Conservation (phyloP, 129 eudicot species). For the Cynara cardunculus region DNA sequence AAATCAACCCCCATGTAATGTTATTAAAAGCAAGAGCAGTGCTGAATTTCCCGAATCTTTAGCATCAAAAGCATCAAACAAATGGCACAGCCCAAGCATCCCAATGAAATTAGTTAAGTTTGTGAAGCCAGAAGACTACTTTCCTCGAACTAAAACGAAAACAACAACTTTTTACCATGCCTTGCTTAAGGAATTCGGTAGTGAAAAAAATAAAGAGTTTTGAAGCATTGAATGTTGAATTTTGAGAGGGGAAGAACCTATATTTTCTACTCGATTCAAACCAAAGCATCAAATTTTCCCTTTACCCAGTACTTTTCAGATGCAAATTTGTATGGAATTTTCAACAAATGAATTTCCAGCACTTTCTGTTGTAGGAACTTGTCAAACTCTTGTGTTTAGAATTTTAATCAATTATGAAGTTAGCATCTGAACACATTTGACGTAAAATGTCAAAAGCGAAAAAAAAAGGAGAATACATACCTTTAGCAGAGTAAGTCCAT, state of each 20-base stretch:
- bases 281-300: not conserved
- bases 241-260: not conserved
- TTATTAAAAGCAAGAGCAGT: not conserved
- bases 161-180: not conserved
- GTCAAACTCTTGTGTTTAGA: not conserved
- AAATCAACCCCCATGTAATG: not conserved
- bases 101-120: not conserved
- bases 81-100: not conserved
- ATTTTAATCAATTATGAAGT: not conserved
- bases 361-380: no score
- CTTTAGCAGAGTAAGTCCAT: conserved; percentile 76
- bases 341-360: no score
- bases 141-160: not conserved
- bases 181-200: not conserved
- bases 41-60: not conserved
- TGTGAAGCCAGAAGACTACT: not conserved
- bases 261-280: not conserved
- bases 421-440: not conserved
- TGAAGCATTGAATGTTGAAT: not conserved
- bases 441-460: not conserved
- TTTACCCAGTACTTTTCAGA: not conserved
- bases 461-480: conserved; percentile 26
- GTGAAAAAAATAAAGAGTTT: not conserved
- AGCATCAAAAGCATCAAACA: not conserved
- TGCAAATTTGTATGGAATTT: no score